Base-by-base conservation (phyloP, 352 stramenopile genomes). In the Globisporangium lucens region DNA sequence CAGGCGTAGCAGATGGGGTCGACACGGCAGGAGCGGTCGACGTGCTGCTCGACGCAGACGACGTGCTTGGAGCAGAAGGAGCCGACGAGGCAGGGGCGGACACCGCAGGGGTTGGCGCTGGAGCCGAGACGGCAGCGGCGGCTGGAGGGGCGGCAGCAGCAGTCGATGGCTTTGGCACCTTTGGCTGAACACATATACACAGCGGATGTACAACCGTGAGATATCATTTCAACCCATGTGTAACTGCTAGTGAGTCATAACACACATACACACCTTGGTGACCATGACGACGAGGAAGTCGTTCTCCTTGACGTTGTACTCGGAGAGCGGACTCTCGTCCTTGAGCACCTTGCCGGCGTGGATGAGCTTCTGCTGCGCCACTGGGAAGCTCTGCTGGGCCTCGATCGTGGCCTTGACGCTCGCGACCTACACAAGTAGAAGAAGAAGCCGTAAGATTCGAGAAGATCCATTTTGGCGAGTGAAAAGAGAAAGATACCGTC, bases 201-300 rank as follows among this genome's bases (percentile, higher is more conserved):
- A 61, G 7, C 12, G 10, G 10, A 43, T 6, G 15, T 12, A 43
- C 12, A 43, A 15, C 36, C 36, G 13, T 58, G 4, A 20, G 22
- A 30, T 59, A 47, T 9, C 17, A 17, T 52, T 51, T 61, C 61
- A 67, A 20, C 15, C 53, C n/a, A 65, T 53, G 46, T 8, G 20
- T 6, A 53, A 6, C 20, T 27, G 6, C 4, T 27, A 27, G 46
- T 13, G 20, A 53, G 20, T 27, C 20, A 53, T 24, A n/a, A 47
- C 9, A 20, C 13, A 51, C 17, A 47, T 6, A 20, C 13, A n/a
- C 4, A 20, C 73, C 78, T 97, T 97, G 57, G 88, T 93, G 57
- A 95, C 86, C 83, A 97, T 93, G 46, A 93, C 87, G 49, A 96
- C 88, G 24, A 96, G 73, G 68, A 96, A 96, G 68, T 94, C 87